Evolutionary conservation across 2,329 filamentous ascomycete species (phyloP).

Genomic region (Hypoxylon sp.): DNA sequence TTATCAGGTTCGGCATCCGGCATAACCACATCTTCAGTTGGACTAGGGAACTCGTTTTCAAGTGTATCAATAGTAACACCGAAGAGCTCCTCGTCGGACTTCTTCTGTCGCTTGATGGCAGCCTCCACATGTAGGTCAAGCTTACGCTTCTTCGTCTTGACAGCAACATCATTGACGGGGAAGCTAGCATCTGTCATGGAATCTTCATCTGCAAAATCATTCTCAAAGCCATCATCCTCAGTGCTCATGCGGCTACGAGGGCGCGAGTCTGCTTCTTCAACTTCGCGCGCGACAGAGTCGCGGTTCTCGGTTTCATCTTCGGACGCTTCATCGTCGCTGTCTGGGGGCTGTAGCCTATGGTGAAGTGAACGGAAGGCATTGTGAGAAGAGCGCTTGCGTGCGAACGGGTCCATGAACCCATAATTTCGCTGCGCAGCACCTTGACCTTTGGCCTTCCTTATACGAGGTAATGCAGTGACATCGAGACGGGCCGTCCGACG

Average conservation of each 20-base stretch:
- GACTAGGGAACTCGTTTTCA: constrained; percentile 64
- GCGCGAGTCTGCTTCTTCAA: constrained; percentile 87
- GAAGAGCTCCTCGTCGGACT: constrained; percentile 83
- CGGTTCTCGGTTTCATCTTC: constrained; percentile 81
- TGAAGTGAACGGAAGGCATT: constrained; percentile 84
- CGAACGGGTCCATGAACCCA: constrained; percentile 78
- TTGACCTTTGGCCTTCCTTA: constrained; percentile 76
- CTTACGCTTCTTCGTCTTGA: constrained; percentile 78
- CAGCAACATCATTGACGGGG: constrained; percentile 69
- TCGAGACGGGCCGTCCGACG: constrained; percentile 70
- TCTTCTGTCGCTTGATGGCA: constrained; percentile 84
- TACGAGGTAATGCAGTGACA: constrained; percentile 78
- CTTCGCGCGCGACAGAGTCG: constrained; percentile 77
- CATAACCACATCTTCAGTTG: constrained; percentile 65
- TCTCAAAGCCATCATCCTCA: constrained; percentile 69
- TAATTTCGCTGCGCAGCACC: constrained; percentile 71
- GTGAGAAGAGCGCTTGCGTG: constrained; percentile 71
- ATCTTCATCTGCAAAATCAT: constrained; percentile 71
- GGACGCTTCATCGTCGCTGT: constrained; percentile 83
- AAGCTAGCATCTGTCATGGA: constrained; percentile 82
- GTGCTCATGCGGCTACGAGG: constrained; percentile 81
- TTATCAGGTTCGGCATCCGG: constrained; percentile 64
- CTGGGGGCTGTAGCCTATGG: constrained; percentile 80
- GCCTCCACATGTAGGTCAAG: constrained; percentile 77
- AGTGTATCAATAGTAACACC: constrained; percentile 71